Conservation (phyloP, 2,329 filamentous ascomycete species). For the Cladosporium halotolerans region DNA sequence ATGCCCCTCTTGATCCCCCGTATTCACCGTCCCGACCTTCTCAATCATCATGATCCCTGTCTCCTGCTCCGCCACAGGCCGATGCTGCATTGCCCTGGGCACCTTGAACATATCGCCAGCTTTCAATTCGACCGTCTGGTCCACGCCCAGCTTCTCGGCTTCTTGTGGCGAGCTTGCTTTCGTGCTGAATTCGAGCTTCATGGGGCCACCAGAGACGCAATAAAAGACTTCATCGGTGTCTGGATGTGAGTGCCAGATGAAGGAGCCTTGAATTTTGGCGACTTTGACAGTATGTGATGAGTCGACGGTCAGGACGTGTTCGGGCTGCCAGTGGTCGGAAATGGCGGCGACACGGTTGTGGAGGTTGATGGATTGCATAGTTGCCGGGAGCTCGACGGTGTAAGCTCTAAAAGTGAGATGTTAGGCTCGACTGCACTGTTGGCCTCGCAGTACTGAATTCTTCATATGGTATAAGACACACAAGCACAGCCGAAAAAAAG, state of each 20-base stretch:
- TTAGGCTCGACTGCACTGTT: no score
- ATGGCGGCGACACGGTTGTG: constrained; percentile 25
- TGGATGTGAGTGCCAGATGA: constrained; percentile 38
- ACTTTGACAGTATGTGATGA: constrained; percentile 37
- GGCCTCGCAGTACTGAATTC: no score
- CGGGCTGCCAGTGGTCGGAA: constrained; percentile 13
- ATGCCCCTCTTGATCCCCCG: constrained; percentile 17
- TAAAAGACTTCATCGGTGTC: constrained; percentile 40
- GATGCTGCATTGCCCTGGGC: constrained; percentile 34
- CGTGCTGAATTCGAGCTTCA: constrained; percentile 22
- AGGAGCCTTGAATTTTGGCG: constrained; percentile 35
- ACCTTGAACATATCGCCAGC: constrained; percentile 34
- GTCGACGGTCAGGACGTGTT: constrained; percentile 22
- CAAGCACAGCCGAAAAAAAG: no score
- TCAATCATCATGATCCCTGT: constrained; percentile 37
- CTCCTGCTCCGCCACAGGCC: constrained; percentile 30
- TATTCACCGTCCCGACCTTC: constrained; percentile 24
- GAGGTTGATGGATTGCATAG: constrained; percentile 13
- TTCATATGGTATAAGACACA: no score
- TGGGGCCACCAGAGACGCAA: constrained; percentile 28
- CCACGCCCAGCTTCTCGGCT: constrained; percentile 27
- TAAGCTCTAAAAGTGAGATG: no score
- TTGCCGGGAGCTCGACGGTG: background rate
- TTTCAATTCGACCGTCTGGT: constrained; percentile 24
- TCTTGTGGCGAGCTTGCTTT: constrained; percentile 18